Base-by-base conservation (phyloP, 768 basidiomycete genomes). In the Rhizopogon vesiculosus region DNA sequence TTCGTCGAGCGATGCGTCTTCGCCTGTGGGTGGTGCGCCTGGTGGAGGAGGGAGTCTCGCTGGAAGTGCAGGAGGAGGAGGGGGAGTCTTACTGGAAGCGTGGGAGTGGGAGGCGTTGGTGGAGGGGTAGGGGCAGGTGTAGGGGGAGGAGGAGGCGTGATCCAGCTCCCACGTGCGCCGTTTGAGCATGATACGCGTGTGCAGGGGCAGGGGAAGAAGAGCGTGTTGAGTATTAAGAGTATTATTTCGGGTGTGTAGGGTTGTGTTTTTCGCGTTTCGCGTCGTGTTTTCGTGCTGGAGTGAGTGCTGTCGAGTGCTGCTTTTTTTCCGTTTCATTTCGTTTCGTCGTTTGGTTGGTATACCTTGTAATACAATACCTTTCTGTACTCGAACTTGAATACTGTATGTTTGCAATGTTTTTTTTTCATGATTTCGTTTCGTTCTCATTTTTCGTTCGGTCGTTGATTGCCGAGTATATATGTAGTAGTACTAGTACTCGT, bases 181-280 rank as follows among this genome's bases (percentile, higher is more conserved):
- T 70, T 69, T 29, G 70, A 71, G 43, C 64, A 68, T 33, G 68
- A 69, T 9, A 65, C 60, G 35, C 31, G 54, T 0, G 48, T 64
- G 7, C 62, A 60, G 1, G 52, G 55, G 1, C 56, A 48, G 0
- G 68, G 76, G 40, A 87, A 85, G 77, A 87, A 83, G 71, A 87
- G 85, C 61, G 79, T 78, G 53, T 63, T 87, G 71, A 86, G 84
- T 61, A 87, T 87, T 59, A 83, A 83, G 54, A 86, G 82, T 62
- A 87, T 87, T 54, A 86, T 87, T 54, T 85, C 83, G 40, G 83
- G 83, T 51, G 77, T 38, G 12, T 38, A 38, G 12, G 31, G 31
- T 8, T 9, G 25, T 33, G 8, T 8, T 9, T 7, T 33, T 33
- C 31, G 31, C 31, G 31, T 33, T 33, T 25, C 7, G 31, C 31